Evolutionary conservation across 2,329 filamentous ascomycete genomes (phyloP).

Genomic region (Paecilomyces formosus): DNA sequence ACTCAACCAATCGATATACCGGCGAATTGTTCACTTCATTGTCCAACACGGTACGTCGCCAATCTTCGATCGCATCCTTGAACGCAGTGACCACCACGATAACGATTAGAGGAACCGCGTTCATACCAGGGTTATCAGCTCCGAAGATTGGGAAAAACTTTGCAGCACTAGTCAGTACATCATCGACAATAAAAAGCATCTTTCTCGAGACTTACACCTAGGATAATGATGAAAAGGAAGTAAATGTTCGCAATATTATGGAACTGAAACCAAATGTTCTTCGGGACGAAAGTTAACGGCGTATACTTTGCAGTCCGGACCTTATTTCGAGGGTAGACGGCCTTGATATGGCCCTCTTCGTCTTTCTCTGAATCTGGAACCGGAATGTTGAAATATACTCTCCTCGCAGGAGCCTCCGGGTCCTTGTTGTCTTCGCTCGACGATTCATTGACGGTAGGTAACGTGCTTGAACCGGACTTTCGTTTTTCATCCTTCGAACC

Average conservation of each 20-base stretch:
- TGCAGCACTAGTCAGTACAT: not conserved
- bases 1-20: conserved; percentile 80
- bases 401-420: conserved; percentile 38
- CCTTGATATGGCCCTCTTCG: conserved; percentile 66
- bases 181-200: not conserved
- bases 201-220: conserved; percentile 61
- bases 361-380: conserved; percentile 69
- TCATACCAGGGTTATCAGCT: conserved; percentile 79
- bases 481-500: conserved; percentile 63
- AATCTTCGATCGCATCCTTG: conserved; percentile 95
- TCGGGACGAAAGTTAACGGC: conserved; percentile 85
- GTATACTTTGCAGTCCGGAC: conserved; percentile 98
- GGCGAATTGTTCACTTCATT: conserved; percentile 94
- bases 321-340: conserved; percentile 80
- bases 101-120: conserved; percentile 84
- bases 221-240: conserved; percentile 92
- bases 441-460: conserved; percentile 20
- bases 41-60: conserved; percentile 81
- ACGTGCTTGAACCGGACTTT: conserved; percentile 38
- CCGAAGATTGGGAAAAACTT: conserved; percentile 97
- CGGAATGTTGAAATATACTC: conserved; percentile 78
- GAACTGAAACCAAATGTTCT: conserved; percentile 96
- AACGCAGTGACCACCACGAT: conserved; percentile 82
- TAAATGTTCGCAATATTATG: conserved; percentile 98
- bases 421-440: conserved; percentile 12